These are phyloP conservation scores for Fraxinus pennsylvanica DNA, from an alignment of 257 asterid species.

Conservation along the genomic window DNA sequence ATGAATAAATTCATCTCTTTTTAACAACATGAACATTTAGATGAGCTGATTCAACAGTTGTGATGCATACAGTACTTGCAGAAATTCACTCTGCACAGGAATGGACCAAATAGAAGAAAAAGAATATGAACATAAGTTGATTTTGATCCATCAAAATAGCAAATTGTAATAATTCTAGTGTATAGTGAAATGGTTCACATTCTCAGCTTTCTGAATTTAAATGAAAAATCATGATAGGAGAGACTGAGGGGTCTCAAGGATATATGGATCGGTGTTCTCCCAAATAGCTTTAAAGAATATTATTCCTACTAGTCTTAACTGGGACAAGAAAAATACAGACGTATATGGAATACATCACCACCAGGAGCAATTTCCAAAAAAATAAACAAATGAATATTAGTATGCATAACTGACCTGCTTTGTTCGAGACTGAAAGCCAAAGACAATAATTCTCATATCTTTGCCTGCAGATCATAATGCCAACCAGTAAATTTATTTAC, in stretches of 20 bases:
- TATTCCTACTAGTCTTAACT: slow-evolving; percentile 9
- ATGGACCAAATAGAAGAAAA: not conserved
- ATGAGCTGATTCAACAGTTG: not conserved
- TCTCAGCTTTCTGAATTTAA: not conserved
- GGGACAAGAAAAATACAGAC: slow-evolving; percentile 24
- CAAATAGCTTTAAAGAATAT: not conserved
- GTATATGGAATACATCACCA: slow-evolving; percentile 2
- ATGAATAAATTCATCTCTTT: not conserved
- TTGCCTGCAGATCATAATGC: slow-evolving; percentile 60
- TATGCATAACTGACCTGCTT: slow-evolving; percentile 69
- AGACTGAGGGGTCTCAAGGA: not conserved
- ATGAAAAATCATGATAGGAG: not conserved
- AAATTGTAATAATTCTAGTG: not conserved
- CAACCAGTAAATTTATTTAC: slow-evolving; percentile 20
- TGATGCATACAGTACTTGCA: not conserved
- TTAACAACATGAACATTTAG: not conserved
- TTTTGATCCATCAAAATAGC: not conserved
- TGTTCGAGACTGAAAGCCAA: slow-evolving; percentile 90
- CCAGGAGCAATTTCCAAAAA: slow-evolving; percentile 13
- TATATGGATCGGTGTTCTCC: not conserved
- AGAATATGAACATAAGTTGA: not conserved
- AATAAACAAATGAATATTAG: slow-evolving; percentile 23
- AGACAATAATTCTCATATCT: slow-evolving; percentile 93
- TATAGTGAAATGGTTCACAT: not conserved
- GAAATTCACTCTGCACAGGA: not conserved